Evolutionary conservation across 2,329 filamentous ascomycete species (phyloP).

Genomic region (Aspergillus eucalypticola): DNA sequence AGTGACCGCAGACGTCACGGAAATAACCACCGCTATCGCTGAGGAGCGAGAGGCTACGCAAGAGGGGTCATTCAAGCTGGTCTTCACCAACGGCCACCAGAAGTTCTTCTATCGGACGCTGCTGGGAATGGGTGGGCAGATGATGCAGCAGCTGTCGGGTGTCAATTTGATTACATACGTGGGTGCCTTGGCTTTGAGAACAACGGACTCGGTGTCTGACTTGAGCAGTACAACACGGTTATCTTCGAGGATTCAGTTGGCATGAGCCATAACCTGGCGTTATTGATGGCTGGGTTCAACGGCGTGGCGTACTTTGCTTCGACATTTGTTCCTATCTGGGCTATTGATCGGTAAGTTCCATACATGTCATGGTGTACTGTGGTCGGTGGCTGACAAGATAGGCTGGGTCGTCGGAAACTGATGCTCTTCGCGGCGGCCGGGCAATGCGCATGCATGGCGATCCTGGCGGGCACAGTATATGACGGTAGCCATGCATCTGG

Average conservation of each 20-base stretch:
- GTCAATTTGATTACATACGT: slow-evolving; percentile 33
- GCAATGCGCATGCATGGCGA: slow-evolving; percentile 52
- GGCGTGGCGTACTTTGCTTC: slow-evolving; percentile 46
- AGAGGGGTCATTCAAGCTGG: slow-evolving; percentile 25
- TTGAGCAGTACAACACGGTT: slow-evolving; percentile 37
- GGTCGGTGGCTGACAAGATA: slow-evolving; percentile 6
- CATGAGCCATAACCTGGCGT: slow-evolving; percentile 40
- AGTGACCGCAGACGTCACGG: slow-evolving; percentile 24
- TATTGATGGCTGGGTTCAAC: slow-evolving; percentile 42
- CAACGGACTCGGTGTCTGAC: slow-evolving; percentile 1
- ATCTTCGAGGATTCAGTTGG: slow-evolving; percentile 51
- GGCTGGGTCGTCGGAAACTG: slow-evolving; percentile 57
- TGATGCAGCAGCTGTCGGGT: slow-evolving; percentile 37
- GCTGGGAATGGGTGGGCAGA: slow-evolving; percentile 33
- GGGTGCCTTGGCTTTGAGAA: not conserved
- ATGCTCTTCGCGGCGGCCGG: slow-evolving; percentile 59
- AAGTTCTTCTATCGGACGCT: slow-evolving; percentile 28
- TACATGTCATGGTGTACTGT: accelerated
- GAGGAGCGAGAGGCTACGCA: slow-evolving; percentile 26
- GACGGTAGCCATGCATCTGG: slow-evolving; percentile 41
- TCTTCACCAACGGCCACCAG: slow-evolving; percentile 28
- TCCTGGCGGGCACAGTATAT: slow-evolving; percentile 49
- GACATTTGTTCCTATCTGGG: slow-evolving; percentile 40
- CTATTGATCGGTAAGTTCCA: slow-evolving; percentile 35
- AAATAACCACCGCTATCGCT: slow-evolving; percentile 25